Conservation (phyloP, 345 rosid genomes). For the Carallia brachiata region DNA sequence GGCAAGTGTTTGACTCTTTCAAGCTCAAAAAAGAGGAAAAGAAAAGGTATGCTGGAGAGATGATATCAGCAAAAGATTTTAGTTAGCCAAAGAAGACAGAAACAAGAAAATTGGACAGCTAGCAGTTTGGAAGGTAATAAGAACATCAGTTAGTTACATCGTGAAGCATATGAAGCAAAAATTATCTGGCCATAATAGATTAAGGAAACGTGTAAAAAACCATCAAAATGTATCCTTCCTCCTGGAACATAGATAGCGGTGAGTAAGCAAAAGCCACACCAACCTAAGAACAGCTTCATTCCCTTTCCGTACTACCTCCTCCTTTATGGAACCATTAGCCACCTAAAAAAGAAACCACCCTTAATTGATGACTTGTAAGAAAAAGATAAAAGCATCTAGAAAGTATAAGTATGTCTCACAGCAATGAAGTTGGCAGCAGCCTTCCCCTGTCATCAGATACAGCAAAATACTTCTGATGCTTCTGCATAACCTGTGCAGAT, state of each 20-base stretch:
- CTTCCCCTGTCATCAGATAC: slow-evolving; percentile 58
- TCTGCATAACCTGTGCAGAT: slow-evolving; percentile 80
- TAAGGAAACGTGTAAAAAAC: not conserved
- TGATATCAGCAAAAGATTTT: not conserved
- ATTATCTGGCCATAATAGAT: not conserved
- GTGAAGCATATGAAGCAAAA: not conserved
- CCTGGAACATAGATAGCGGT: not conserved
- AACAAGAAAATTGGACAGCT: not conserved
- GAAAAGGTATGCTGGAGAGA: slow-evolving; percentile 1
- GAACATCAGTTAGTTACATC: not conserved
- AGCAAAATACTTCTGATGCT: slow-evolving; percentile 92
- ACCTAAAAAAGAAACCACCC: slow-evolving; percentile 53
- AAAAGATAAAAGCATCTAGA: slow-evolving; percentile 17
- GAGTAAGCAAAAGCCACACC: slow-evolving; percentile 17
- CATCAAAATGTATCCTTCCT: not conserved
- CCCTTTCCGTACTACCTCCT: slow-evolving; percentile 76
- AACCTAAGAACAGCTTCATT: slow-evolving; percentile 99
- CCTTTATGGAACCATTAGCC: slow-evolving; percentile 87
- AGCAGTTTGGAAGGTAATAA: not conserved
- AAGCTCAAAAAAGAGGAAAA: slow-evolving; percentile 12
- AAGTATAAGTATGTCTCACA: slow-evolving; percentile 42
- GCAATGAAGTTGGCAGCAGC: slow-evolving; percentile 84
- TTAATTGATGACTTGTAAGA: slow-evolving; percentile 18
- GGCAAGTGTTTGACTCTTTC: slow-evolving; percentile 5
- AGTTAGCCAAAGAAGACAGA: not conserved